Percentiles rank a stretch among this genome's conserved stretches.
Evolutionary conservation across 1,139 yeast species (phyloP).

Genomic region (Debaryomyces psychrophilus): DNA sequence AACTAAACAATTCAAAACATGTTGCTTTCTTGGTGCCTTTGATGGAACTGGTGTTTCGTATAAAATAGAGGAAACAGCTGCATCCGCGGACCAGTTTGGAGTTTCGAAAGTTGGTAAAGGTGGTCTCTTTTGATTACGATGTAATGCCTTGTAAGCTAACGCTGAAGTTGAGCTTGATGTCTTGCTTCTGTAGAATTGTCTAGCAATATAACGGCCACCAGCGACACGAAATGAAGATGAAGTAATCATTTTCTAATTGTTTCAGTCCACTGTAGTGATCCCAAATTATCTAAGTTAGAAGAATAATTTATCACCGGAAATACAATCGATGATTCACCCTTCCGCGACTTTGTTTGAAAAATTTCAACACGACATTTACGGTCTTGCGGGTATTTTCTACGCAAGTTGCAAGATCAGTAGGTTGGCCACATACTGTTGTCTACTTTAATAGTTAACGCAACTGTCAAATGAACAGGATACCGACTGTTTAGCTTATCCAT

Average conservation of each 20-base stretch:
- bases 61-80: slow-evolving; percentile 92
- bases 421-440: too few species aligned
- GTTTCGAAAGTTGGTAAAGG: slow-evolving; percentile 94
- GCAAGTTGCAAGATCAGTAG: too few species aligned
- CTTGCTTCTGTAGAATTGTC: slow-evolving; percentile 25
- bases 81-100: slow-evolving; percentile 93
- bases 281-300: background rate
- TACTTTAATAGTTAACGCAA: too few species aligned
- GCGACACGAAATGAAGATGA: slow-evolving; percentile 8
- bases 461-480: too few species aligned
- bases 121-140: slow-evolving; percentile 84
- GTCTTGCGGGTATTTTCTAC: background rate
- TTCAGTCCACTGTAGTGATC: background rate
- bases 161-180: slow-evolving; percentile 82
- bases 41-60: slow-evolving; percentile 90
- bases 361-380: slow-evolving; percentile 5
- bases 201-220: slow-evolving; percentile 9
- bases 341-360: slow-evolving; percentile 3
- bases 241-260: slow-evolving; percentile 3
- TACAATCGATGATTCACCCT: slow-evolving; percentile 7
- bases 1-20: slow-evolving; percentile 92
- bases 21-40: slow-evolving; percentile 71
- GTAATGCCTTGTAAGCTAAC: slow-evolving; percentile 88
- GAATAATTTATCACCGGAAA: slow-evolving; percentile 3
- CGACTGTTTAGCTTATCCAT: too few species aligned